Evolutionary conservation across 139 green algal genomes (phyloP).

Genomic region (Haematococcus lacustris): DNA sequence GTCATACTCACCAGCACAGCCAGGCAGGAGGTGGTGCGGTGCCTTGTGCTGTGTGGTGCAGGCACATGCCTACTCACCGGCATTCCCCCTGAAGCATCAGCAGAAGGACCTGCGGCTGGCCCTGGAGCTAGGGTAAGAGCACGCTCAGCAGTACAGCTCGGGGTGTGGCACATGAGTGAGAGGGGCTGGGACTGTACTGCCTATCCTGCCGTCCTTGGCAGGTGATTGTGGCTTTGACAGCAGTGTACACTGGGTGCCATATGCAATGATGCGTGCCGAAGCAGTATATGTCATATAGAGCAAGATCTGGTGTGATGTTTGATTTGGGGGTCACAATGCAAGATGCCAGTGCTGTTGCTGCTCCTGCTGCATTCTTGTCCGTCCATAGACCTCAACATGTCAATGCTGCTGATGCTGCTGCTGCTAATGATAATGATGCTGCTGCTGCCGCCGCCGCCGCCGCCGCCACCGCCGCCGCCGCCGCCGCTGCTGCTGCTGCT

Average conservation of each 20-base stretch:
- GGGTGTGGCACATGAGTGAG: neutral
- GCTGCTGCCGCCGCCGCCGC: too few relatives aligned
- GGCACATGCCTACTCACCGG: slow-evolving; percentile 56
- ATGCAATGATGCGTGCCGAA: neutral
- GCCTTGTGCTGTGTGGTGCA: slow-evolving; percentile 41
- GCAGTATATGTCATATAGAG: neutral
- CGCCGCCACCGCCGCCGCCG: too few relatives aligned
- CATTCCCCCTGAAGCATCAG: slow-evolving; percentile 96
- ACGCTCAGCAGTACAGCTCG: neutral
- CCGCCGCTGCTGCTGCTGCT: neutral
- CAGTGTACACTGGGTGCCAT: neutral
- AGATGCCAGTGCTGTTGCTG: neutral
- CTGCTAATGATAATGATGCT: too few relatives aligned
- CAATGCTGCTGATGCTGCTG: neutral
- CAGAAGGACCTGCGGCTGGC: slow-evolving; percentile 82
- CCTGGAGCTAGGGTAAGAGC: slow-evolving; percentile 49
- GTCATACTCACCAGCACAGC: too few relatives aligned
- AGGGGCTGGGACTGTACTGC: neutral
- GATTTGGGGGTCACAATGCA: neutral
- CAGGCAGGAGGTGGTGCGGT: too few relatives aligned
- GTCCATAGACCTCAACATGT: neutral
- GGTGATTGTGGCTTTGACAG: neutral
- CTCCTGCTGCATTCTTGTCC: too few relatives aligned
- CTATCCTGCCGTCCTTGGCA: neutral
- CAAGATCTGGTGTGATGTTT: neutral